Evolutionary conservation across 257 asterid genomes (phyloP).

Genomic region (Solanum pinnatisectum): DNA sequence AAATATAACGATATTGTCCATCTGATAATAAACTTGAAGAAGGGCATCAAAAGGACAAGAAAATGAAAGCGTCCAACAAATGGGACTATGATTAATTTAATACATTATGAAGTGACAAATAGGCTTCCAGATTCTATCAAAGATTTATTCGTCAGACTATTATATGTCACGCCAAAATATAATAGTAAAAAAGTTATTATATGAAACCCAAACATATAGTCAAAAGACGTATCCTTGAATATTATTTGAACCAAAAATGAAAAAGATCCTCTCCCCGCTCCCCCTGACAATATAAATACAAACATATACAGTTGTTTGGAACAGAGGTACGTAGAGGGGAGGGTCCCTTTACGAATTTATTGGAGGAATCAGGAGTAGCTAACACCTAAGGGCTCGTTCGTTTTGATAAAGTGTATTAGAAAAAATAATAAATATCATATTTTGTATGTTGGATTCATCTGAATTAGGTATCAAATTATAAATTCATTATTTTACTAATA

Average conservation of each 20-base stretch:
- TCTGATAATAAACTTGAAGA: not conserved
- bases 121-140: not conserved
- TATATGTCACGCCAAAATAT: slow-evolving; percentile 34
- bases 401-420: not conserved
- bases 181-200: slow-evolving; percentile 2
- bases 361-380: not conserved
- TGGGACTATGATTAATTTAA: not conserved
- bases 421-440: too few relatives aligned
- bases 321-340: slow-evolving; percentile 9
- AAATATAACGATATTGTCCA: not conserved
- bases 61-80: not conserved
- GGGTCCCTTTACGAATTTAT: not conserved
- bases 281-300: slow-evolving; percentile 35
- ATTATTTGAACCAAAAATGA: not conserved
- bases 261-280: slow-evolving; percentile 1
- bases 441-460: not conserved
- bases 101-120: slow-evolving; percentile 3
- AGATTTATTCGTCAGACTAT: not conserved
- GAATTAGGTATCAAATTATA: not conserved
- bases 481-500: not conserved
- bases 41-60: not conserved
- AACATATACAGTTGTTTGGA: slow-evolving; percentile 42
- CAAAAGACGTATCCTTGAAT: not conserved
- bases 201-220: slow-evolving; percentile 3
- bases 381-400: not conserved